Conservation (phyloP, 129 eudicot genomes). For the Escallonia rubra region DNA sequence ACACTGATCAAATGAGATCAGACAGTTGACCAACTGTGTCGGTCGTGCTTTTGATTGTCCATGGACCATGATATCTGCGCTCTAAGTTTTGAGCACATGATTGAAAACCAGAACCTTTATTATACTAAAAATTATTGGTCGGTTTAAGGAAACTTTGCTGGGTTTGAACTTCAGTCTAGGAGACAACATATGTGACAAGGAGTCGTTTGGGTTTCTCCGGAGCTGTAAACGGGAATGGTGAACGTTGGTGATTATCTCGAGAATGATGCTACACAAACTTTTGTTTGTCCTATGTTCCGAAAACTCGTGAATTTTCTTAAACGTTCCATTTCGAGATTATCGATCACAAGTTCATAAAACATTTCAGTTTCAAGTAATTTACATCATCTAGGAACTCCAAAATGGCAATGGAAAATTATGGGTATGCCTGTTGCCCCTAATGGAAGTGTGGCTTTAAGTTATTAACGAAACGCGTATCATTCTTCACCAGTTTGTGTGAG, state of each 20-base stretch:
- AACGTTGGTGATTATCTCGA: too few species aligned
- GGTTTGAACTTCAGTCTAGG: background rate
- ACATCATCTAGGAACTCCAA: too few species aligned
- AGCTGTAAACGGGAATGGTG: too few species aligned
- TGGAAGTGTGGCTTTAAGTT: background rate
- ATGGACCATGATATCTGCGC: background rate
- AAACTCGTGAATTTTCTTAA: background rate
- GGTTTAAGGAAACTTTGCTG: conserved; percentile 6
- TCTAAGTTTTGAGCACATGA: background rate
- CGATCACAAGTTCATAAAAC: too few species aligned
- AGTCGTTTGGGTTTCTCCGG: too few species aligned
- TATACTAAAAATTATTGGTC: background rate
- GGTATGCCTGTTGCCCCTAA: too few species aligned
- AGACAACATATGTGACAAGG: background rate
- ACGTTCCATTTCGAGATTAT: background rate
- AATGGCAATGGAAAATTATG: too few species aligned
- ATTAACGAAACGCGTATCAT: background rate
- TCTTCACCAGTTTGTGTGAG: background rate
- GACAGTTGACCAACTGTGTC: background rate
- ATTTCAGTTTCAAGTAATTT: too few species aligned
- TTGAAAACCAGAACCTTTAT: too few species aligned
- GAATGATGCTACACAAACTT: background rate
- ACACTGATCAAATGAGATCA: background rate
- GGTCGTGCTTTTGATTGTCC: background rate
- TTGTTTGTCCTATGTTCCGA: background rate